Base-by-base conservation (phyloP, 1,139 yeast genomes). In the Hyphopichia pseudoburtonii region DNA sequence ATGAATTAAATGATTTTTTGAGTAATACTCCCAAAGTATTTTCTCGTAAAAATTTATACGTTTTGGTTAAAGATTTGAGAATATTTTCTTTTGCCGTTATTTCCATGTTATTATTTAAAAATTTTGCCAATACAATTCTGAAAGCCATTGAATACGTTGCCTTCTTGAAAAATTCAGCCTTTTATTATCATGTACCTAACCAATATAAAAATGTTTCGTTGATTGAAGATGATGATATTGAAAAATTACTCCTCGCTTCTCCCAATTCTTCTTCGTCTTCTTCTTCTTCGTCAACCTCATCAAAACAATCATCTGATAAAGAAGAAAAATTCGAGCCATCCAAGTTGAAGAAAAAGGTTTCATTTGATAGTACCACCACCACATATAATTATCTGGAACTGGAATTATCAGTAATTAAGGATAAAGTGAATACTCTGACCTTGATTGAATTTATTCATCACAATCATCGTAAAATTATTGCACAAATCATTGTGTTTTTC, bases 291-390 rank as follows among this genome's bases (percentile, higher is more conserved):
- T 21, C 26, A 17, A 4, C 21, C 16, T 14, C 12, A 10, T 10
- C 24, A 28, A 17, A n/a, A 21, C 18, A 4, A 11, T 17, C 21
- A 6, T 18, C 31, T 4, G n/a, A n/a, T n/a, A n/a, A n/a, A n/a
- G n/a, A n/a, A n/a, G n/a, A n/a, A n/a, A n/a, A n/a, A n/a, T n/a
- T n/a, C n/a, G n/a, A n/a, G n/a, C n/a, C n/a, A n/a, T 14, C 24
- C 11, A 32, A 32, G 14, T 31, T 17, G 28, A 36, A 27, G 16
- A 53, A 53, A 37, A 40, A 44, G 4, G 57, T 54, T 4, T 44
- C 51, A 15, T 54, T 52, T 40, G 48, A 51, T 32, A 48, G 45
- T 21, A 45, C 45, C 17, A 35, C 48, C n/a, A 37, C 44, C 15
- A 48, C 53, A 4, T 46, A 39, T 39, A 43, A 42, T 29, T 48